These are phyloP conservation scores for Trametes gibbosa DNA, from an alignment of 768 basidiomycete genomes.

Conservation along the genomic window DNA sequence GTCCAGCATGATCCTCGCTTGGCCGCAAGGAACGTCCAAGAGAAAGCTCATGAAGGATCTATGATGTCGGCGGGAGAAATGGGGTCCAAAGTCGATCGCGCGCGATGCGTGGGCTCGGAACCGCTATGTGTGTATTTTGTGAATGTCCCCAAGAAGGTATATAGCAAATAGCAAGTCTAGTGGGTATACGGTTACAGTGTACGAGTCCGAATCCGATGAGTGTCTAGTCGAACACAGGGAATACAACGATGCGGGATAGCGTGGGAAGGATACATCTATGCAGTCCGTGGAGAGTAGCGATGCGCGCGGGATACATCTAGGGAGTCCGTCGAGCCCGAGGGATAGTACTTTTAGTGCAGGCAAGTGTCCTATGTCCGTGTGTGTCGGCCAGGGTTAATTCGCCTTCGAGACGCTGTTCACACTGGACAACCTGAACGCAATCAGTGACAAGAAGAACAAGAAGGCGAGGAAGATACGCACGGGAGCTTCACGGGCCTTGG, in stretches of 20 bases:
- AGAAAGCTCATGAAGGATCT: background rate
- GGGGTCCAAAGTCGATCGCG: conserved; percentile 7
- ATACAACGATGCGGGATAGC: background rate
- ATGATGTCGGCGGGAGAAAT: conserved; percentile 3
- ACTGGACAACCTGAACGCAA: conserved; percentile 10
- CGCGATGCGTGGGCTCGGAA: conserved; percentile 5
- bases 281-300: background rate
- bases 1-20: conserved; percentile 15
- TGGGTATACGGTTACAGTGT: background rate
- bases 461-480: conserved; percentile 11
- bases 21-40: conserved; percentile 5
- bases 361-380: background rate
- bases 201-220: background rate
- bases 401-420: conserved; percentile 17
- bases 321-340: conserved; percentile 4
- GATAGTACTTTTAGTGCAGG: conserved; percentile 4
- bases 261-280: background rate
- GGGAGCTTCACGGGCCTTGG: conserved; percentile 17
- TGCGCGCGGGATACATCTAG: background rate
- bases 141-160: background rate
- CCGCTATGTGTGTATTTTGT: conserved; percentile 13
- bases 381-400: background rate
- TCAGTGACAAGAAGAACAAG: background rate
- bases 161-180: background rate
- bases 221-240: background rate